A percentile compares a stretch with the other conserved stretches of the same genome.
phyloP scores from a whole-genome alignment of 306 rosid genomes.

The Abrus pulchellus region DNA sequence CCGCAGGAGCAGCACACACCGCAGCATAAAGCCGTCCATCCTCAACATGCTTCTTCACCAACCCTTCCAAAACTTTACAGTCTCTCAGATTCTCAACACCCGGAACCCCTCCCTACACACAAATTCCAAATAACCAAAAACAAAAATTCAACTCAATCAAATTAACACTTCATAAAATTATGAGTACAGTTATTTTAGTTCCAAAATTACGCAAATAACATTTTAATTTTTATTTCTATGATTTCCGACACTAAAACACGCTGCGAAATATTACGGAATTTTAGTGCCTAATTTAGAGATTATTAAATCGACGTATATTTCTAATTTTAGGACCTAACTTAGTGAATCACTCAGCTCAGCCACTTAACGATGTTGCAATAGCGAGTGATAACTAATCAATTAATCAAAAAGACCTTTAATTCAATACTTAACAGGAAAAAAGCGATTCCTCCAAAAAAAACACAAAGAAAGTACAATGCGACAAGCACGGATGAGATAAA shows the following conservation, averaged over 20 bases:
- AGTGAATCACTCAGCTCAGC: background rate
- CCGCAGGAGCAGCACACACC: slow-evolving; percentile 95
- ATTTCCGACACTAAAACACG: too few species aligned
- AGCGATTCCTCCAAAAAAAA: background rate
- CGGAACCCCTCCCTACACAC: slow-evolving; percentile 84
- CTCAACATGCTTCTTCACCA: slow-evolving; percentile 69
- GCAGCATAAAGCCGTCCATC: slow-evolving; percentile 86
- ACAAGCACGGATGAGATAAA: background rate
- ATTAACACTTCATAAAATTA: too few species aligned
- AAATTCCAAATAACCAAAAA: background rate
- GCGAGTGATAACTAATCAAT: background rate
- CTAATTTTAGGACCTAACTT: too few species aligned
- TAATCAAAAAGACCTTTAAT: background rate
- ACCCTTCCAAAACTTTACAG: slow-evolving; percentile 43
- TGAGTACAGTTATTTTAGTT: background rate
- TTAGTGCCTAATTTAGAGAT: too few species aligned
- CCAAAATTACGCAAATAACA: background rate
- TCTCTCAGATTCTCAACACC: slow-evolving; percentile 68
- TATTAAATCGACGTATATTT: too few species aligned
- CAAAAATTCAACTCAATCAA: background rate
- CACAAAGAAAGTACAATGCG: background rate
- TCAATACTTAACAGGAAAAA: background rate
- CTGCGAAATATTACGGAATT: too few species aligned
- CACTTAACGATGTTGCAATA: background rate
- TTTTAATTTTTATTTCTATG: too few species aligned